Evolutionary conservation across 768 basidiomycete genomes (phyloP), one percentile per base, ranked within the genome.

Genomic region (Cubamyces sp.): DNA sequence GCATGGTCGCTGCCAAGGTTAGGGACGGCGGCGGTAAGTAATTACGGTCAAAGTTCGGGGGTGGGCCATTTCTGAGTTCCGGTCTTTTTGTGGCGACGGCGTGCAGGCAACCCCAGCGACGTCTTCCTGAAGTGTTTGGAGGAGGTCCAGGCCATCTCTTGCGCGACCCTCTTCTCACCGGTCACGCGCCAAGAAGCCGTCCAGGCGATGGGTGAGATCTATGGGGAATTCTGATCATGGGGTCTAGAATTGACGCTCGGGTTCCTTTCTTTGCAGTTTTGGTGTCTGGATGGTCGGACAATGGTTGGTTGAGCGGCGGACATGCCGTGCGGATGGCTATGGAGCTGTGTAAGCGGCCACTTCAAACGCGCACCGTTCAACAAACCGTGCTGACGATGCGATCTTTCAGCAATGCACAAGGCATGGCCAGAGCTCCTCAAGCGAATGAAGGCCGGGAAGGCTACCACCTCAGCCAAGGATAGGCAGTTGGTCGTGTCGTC

Each of bases 311-410:
- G 39, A 94, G 90, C 66, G 92, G 93, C 11, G 94, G 92, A 11
- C 96, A 97, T 75, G 96, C 96, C n/a, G 94, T 97, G 9, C 84
- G 95, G 53, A 95, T 98, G 92, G 95, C 93, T 42, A 87, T 97
- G 81, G 96, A 98, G 71, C 79, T 96, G 54, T 94, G 92, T 92
- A 71, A 73, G 87, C 74, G 9, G 52, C 23, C 18, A 30, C 15
- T 23, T 12, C 14, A 14, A 26, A 8, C 25, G 12, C 19, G 18
- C 23, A 41, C 11, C 19, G 30, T 34, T 18, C 8, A 3, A 3
- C 23, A 15, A 15, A 21, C 26, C 1, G 15, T 16, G 52, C 51
- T 57, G 15, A 48, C 12, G 3, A 12, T 43, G n/a, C 16, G n/a
- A 5, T 43, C 14, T 25, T 15, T 12, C 28, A 93, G 91, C 91